Base-by-base conservation (phyloP, 306 rosid genomes). In the Arachis hypogaea region DNA sequence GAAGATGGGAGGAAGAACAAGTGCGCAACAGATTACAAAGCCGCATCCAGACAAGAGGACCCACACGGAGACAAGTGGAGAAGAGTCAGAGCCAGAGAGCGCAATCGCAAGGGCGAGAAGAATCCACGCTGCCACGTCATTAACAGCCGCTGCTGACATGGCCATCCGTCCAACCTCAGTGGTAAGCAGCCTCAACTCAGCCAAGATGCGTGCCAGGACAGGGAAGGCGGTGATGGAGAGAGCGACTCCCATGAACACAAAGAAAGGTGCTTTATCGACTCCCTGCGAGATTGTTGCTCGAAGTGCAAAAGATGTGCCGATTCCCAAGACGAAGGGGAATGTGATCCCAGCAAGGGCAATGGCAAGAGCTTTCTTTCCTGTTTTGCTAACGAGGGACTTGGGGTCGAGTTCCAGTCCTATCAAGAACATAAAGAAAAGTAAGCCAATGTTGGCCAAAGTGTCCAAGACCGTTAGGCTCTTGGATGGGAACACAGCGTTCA, bases 101-200 rank as follows among this genome's bases (percentile, higher is more conserved):
- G 91, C 83, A 58, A 88, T 67, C 10, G 93, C 93, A 7, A 90
- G 87, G 33, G 96, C 93, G 51, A 90, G 90, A 3, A 89, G 87
- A 66, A 89, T 81, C 96, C 96, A 89, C 3, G 96, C 96, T 1
- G 85, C 90, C 45, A 88, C 86, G 12, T 90, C 96, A n/a, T 90
- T 90, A 1, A 90, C 85, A 3, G 96, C 96, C 0, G 96, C 96
- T 3, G 96, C 93, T 10, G 96, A 85, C 91, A 90, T 84, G 52
- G 96, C 96, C 66, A 88, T 67, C 36, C 86, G 47, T 1, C 96
- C 93, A n/a, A 84, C 40, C 6, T 82, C 87, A 9, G 96, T 86
- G 59, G 91, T 88, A 6, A 90, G 46, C 36, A 90, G 93, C 49
- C 85, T 88, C 42, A 90, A 84, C 81, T 90, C 96, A 3, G 96